phyloP scores from a whole-genome alignment of 176 grass and related monocot genomes.

The Avena sativa region DNA sequence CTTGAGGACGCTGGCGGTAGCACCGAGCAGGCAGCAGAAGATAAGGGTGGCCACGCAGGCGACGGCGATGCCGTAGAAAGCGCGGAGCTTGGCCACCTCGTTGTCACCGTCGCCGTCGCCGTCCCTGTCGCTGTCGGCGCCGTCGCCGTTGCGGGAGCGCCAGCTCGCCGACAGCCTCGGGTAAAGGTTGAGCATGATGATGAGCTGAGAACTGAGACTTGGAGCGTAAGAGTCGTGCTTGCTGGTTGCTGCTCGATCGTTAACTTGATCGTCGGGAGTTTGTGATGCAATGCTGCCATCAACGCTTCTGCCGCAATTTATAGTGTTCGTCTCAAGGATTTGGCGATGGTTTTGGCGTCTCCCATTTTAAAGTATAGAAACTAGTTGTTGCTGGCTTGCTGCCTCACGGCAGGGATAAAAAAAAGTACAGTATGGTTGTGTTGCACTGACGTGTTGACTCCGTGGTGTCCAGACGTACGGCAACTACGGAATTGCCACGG shows the following conservation, averaged over 20 bases:
- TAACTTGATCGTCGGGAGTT: no score
- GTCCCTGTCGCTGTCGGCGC: no score
- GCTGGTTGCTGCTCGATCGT: no score
- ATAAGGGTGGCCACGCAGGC: slow-evolving; percentile 37
- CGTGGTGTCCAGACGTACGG: not conserved
- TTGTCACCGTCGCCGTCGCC: not conserved
- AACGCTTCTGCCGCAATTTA: not conserved
- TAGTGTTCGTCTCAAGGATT: not conserved
- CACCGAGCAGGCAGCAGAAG: slow-evolving; percentile 23
- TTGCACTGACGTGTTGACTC: not conserved
- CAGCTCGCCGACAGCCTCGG: not conserved
- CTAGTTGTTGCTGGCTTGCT: not conserved
- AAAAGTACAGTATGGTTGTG: not conserved
- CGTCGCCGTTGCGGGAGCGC: not conserved
- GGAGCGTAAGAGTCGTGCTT: not conserved
- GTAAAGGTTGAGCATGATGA: slow-evolving; percentile 3
- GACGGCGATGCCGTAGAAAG: slow-evolving; percentile 45
- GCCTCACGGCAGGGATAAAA: not conserved
- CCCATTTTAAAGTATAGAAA: not conserved
- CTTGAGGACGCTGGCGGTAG: slow-evolving; percentile 27
- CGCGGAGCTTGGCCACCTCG: not conserved
- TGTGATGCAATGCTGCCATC: not conserved
- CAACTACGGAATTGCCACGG: not conserved
- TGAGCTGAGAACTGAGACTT: not conserved
- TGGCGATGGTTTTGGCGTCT: not conserved